These are phyloP conservation scores for Acer yangbiense DNA, from an alignment of 345 rosid genomes.

Conservation along the genomic window DNA sequence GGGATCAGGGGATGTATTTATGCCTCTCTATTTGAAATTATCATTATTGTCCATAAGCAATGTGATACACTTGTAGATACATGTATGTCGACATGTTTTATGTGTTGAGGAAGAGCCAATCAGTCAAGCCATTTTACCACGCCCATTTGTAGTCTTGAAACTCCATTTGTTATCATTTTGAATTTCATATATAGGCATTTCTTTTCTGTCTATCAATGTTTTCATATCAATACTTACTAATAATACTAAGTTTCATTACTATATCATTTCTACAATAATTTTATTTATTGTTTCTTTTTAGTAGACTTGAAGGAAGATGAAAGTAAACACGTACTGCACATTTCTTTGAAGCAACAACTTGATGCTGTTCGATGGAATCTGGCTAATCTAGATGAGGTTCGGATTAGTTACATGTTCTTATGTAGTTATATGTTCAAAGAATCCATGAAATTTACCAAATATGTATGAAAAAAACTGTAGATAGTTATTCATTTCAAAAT, in stretches of 20 bases:
- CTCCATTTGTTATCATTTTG: background rate
- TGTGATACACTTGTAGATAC: background rate
- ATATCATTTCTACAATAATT: slow-evolving; percentile 1
- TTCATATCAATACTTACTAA: no score
- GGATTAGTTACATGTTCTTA: slow-evolving; percentile 14
- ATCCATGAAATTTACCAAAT: background rate
- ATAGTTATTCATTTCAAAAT: background rate
- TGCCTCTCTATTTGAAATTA: background rate
- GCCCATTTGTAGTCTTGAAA: background rate
- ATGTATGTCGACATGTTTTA: background rate
- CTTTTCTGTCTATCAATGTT: background rate
- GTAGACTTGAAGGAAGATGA: slow-evolving; percentile 57
- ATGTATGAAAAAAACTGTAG: background rate
- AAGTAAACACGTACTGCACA: slow-evolving; percentile 72
- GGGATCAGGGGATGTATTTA: background rate
- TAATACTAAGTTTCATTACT: background rate
- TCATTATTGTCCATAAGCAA: background rate
- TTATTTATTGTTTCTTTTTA: slow-evolving; percentile 4
- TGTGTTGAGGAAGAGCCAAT: background rate
- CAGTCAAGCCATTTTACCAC: background rate
- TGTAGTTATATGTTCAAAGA: slow-evolving; percentile 9
- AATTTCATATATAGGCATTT: background rate
- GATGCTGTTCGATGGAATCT: slow-evolving; percentile 83
- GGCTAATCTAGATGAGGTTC: slow-evolving; percentile 86
- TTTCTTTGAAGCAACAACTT: slow-evolving; percentile 48